Conservation (phyloP, 495 filamentous ascomycete species). For the Daldinia bambusicola region DNA sequence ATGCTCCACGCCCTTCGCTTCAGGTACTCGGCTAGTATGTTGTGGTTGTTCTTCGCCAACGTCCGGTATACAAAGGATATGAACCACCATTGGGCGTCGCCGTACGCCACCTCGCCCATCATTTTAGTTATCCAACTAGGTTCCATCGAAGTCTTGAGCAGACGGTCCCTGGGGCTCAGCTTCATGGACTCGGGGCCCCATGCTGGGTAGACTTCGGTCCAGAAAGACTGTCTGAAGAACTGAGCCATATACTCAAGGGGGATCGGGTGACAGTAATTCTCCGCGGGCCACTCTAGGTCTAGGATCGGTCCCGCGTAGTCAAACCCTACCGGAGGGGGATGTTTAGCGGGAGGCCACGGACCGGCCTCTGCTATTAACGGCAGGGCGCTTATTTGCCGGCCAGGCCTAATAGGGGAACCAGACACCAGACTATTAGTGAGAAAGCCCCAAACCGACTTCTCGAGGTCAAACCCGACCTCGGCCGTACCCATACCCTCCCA, state of each 20-base stretch:
- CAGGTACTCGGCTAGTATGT: slow-evolving; percentile 2
- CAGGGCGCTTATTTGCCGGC: background rate
- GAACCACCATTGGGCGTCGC: background rate
- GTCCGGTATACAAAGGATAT: background rate
- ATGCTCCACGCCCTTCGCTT: background rate
- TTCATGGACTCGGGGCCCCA: slow-evolving; percentile 36
- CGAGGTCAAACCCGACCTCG: slow-evolving; percentile 46
- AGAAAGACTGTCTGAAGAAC: slow-evolving; percentile 45
- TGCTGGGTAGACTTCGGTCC: slow-evolving; percentile 24
- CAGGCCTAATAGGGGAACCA: background rate
- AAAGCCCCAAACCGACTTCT: slow-evolving; percentile 31
- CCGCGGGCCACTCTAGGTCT: background rate
- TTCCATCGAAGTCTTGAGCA: slow-evolving; percentile 11
- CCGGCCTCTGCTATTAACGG: background rate
- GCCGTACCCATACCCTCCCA: slow-evolving; percentile 4
- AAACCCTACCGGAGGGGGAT: background rate
- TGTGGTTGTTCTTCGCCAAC: background rate
- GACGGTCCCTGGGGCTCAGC: background rate
- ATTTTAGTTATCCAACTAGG: background rate
- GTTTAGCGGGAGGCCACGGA: background rate
- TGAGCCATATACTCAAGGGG: slow-evolving; percentile 33
- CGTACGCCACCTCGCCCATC: background rate
- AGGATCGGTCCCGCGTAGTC: background rate
- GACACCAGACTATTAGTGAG: background rate
- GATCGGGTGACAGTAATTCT: slow-evolving; percentile 20